Evolutionary conservation across 495 filamentous ascomycete genomes (phyloP).

Genomic region (Hyaloscypha finlandica): DNA sequence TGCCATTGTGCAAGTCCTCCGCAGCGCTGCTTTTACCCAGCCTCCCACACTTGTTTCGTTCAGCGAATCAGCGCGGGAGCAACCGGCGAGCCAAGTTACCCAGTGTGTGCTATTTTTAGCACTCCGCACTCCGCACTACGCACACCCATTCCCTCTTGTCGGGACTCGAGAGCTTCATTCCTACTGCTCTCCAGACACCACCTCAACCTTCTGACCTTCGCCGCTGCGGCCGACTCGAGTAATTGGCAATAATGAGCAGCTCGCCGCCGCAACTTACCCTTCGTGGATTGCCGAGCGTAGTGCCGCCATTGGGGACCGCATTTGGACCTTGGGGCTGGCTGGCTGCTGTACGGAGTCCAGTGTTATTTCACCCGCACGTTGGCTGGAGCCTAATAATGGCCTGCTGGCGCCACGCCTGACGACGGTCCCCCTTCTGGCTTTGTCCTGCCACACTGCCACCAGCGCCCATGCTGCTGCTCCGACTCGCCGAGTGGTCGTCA

Average conservation of each 20-base stretch:
- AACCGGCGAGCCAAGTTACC: not conserved
- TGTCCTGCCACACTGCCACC: conserved; percentile 6
- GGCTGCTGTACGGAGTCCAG: not conserved
- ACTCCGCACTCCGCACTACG: not conserved
- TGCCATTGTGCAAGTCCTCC: not conserved
- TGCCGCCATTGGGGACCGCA: not conserved
- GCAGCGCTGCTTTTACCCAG: not conserved
- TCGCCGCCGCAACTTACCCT: not conserved
- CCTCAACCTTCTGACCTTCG: not conserved
- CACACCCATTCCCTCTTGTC: not conserved
- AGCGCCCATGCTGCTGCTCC: not conserved
- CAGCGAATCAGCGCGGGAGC: not conserved
- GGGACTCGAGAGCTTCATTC: not conserved
- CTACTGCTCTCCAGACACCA: not conserved
- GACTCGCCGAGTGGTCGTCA: not conserved
- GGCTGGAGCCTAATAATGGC: not conserved
- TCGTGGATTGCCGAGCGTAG: not conserved
- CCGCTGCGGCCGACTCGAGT: not conserved
- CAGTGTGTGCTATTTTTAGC: not conserved
- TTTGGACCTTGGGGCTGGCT: not conserved
- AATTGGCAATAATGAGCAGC: not conserved
- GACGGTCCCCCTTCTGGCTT: conserved; percentile 1
- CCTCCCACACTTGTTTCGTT: not conserved
- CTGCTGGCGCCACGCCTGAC: not conserved
- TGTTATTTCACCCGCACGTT: too few relatives aligned